A percentile compares a stretch with the other conserved stretches of the same genome.
Conservation (phyloP, 169 alveolate species). For the Theileria parva region DNA sequence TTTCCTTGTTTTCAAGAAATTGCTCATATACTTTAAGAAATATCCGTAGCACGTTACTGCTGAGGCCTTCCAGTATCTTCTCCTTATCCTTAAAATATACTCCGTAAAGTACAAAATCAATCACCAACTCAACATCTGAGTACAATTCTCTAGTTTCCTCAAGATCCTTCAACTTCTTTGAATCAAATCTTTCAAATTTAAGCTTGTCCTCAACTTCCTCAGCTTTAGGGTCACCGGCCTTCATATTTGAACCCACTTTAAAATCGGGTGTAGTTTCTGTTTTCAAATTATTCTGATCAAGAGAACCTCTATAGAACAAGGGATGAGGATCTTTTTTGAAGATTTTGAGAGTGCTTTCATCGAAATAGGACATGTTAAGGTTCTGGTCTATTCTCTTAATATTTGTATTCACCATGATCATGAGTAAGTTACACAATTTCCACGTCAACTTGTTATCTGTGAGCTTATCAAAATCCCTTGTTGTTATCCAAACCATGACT, state of each 20-base stretch:
- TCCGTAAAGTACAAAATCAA: conserved; percentile 51
- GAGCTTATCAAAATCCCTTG: conserved; percentile 36
- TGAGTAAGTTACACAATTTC: conserved; percentile 20
- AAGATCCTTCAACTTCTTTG: conserved; percentile 20
- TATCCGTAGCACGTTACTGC: conserved; percentile 22
- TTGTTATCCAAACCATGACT: conserved; percentile 22
- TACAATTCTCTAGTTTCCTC: conserved; percentile 1
- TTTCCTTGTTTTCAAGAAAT: not conserved
- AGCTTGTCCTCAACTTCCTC: not conserved
- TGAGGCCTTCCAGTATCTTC: not conserved
- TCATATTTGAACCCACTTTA: not conserved
- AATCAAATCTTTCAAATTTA: not conserved
- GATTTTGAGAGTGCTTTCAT: not conserved
- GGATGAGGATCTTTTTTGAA: not conserved
- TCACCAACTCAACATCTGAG: not conserved
- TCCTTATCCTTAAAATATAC: conserved; percentile 31
- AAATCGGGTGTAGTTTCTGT: not conserved
- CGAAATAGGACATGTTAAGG: not conserved
- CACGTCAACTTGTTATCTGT: conserved; percentile 29
- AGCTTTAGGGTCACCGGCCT: not conserved
- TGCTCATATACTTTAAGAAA: conserved; percentile 6
- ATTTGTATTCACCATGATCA: conserved; percentile 30
- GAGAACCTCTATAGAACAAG: not conserved
- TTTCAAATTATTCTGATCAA: not conserved
- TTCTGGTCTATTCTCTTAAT: conserved; percentile 23